Percentiles rank a stretch among this genome's conserved stretches.
Conservation (phyloP, 1,284 basidiomycete species). For the Pascua sp. region DNA sequence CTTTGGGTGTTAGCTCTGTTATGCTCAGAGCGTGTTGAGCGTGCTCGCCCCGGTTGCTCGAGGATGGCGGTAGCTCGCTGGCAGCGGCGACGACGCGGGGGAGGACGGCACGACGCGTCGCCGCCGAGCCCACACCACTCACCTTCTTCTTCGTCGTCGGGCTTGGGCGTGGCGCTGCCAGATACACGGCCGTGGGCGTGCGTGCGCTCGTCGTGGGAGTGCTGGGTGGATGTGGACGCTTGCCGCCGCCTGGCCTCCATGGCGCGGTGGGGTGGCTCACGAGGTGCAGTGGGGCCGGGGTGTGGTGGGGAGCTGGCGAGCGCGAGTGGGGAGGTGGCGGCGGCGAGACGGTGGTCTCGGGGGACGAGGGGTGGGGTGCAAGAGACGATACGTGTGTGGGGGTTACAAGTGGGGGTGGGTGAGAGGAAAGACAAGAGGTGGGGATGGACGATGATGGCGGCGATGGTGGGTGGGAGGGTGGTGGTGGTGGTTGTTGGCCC, state of each 20-base stretch:
- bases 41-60: neutral
- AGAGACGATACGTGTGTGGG: too few species aligned
- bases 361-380: too few species aligned
- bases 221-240: slow-evolving; percentile 18
- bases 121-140: slow-evolving; percentile 5
- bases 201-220: slow-evolving; percentile 17
- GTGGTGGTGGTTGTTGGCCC: too few species aligned
- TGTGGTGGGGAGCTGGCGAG: neutral
- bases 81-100: neutral
- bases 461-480: too few species aligned
- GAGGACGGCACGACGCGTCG: neutral
- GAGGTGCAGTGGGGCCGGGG: neutral
- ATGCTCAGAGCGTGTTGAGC: neutral
- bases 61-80: neutral
- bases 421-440: too few species aligned
- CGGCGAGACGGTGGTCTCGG: too few species aligned
- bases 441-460: too few species aligned
- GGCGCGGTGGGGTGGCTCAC: slow-evolving; percentile 6
- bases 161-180: slow-evolving; percentile 20
- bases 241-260: slow-evolving; percentile 25
- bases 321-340: too few species aligned
- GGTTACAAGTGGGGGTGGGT: too few species aligned
- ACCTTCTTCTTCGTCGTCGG: slow-evolving; percentile 25
- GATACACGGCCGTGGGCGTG: slow-evolving; percentile 10
- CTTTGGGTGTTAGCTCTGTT: slow-evolving; percentile 15